phyloP scores from a whole-genome alignment of 345 rosid genomes.

The Linum tenue region DNA sequence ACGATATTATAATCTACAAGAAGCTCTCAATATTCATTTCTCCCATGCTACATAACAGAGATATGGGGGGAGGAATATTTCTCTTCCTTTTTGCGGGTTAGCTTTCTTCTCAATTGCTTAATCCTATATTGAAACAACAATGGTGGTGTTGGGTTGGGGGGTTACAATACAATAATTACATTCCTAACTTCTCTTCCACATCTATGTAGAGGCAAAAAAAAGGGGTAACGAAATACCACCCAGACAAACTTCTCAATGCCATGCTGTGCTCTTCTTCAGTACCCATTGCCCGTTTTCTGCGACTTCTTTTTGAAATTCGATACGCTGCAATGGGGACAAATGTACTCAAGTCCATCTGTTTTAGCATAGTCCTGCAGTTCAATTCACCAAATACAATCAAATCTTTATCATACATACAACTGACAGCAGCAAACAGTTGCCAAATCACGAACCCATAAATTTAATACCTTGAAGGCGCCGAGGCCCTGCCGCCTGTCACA shows the following conservation, averaged over 20 bases:
- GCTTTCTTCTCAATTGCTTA: constrained; percentile 14
- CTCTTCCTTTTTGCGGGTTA: not conserved
- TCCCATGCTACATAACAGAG: constrained; percentile 12
- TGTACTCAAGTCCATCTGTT: constrained; percentile 93
- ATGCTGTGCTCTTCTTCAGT: constrained; percentile 14
- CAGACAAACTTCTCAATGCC: constrained; percentile 8
- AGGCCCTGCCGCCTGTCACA: constrained; percentile 97
- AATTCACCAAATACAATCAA: constrained; percentile 10
- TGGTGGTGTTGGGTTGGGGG: constrained; percentile 9
- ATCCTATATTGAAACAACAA: constrained; percentile 37
- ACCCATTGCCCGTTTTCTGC: constrained; percentile 63
- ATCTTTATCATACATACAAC: not conserved
- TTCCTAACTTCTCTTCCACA: constrained; percentile 28
- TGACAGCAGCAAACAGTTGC: not conserved
- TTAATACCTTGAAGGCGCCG: constrained; percentile 87
- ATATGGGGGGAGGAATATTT: constrained; percentile 2
- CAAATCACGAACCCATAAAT: not conserved
- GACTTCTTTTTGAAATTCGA: constrained; percentile 85
- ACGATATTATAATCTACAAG: constrained; percentile 12
- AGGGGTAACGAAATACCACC: not conserved
- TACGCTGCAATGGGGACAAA: constrained; percentile 88
- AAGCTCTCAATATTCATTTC: constrained; percentile 1
- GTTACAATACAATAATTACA: constrained; percentile 36
- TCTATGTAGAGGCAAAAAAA: constrained; percentile 9
- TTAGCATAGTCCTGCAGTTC: constrained; percentile 83